Conservation (phyloP, 2,329 filamentous ascomycete genomes). For the Fusarium sambucinum region DNA sequence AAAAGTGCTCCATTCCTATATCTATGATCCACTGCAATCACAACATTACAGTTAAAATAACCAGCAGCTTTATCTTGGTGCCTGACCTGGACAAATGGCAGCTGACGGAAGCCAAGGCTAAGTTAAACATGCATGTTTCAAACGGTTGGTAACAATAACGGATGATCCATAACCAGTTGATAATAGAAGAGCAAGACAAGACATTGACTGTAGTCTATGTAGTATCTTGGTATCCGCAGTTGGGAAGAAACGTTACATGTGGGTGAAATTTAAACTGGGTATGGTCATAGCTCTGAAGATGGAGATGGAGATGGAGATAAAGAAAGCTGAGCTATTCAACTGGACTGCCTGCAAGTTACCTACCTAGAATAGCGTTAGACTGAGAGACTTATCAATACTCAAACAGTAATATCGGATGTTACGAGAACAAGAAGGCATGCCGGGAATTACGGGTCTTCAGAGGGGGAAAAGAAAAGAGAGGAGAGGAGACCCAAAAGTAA, state of each 20-base stretch:
- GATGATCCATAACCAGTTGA: slow-evolving; percentile 9
- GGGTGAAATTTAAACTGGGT: slow-evolving; percentile 32
- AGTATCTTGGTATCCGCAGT: slow-evolving; percentile 23
- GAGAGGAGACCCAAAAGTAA: neutral
- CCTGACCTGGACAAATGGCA: neutral
- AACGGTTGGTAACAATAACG: slow-evolving; percentile 1
- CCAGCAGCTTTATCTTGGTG: slow-evolving; percentile 16
- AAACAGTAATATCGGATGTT: slow-evolving; percentile 15
- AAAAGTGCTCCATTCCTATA: slow-evolving; percentile 10
- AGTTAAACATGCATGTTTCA: slow-evolving; percentile 3
- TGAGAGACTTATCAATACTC: slow-evolving; percentile 15
- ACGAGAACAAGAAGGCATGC: slow-evolving; percentile 22
- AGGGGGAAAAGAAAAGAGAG: neutral
- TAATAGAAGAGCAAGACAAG: slow-evolving; percentile 8
- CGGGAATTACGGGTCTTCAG: slow-evolving; percentile 25
- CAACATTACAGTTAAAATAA: neutral
- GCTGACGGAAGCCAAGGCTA: slow-evolving; percentile 12
- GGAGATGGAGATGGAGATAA: slow-evolving; percentile 2
- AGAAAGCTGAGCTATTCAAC: slow-evolving; percentile 3
- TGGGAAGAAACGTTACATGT: slow-evolving; percentile 41
- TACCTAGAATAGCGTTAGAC: slow-evolving; percentile 2
- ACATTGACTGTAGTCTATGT: too few relatives aligned
- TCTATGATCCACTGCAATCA: slow-evolving; percentile 3
- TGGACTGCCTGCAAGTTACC: neutral
- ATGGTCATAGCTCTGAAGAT: slow-evolving; percentile 19